Percentiles rank a stretch among this genome's conserved stretches.
phyloP scores from a whole-genome alignment of 129 eudicot species.

The Centaurea solstitialis region DNA sequence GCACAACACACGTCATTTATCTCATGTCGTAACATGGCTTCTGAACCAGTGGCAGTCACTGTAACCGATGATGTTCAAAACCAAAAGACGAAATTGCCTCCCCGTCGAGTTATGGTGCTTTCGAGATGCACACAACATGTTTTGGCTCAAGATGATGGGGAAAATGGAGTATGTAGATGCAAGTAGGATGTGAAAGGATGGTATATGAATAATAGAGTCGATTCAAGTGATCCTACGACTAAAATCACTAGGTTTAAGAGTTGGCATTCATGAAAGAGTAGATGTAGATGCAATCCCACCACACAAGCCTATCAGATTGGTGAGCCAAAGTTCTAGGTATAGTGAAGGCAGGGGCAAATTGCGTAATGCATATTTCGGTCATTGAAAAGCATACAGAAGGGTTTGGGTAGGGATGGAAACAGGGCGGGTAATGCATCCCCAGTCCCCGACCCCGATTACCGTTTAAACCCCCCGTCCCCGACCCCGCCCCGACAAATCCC shows the following conservation, averaged over 20 bases:
- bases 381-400: slow-evolving; percentile 73
- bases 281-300: slow-evolving; percentile 26
- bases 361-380: slow-evolving; percentile 27
- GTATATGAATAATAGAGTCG: slow-evolving; percentile 70
- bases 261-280: slow-evolving; percentile 49
- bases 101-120: slow-evolving; percentile 64
- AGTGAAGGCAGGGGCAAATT: slow-evolving; percentile 29
- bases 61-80: slow-evolving; percentile 18
- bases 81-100: slow-evolving; percentile 33
- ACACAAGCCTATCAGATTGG: slow-evolving; percentile 13
- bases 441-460: too few species aligned
- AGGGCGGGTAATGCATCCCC: too few species aligned
- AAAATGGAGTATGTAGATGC: slow-evolving; percentile 91
- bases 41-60: slow-evolving; percentile 36
- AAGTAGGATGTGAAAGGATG: slow-evolving; percentile 74
- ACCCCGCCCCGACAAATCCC: too few species aligned
- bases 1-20: slow-evolving; percentile 57
- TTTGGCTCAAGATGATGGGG: slow-evolving; percentile 94
- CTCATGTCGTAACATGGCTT: slow-evolving; percentile 62
- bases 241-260: slow-evolving; percentile 86
- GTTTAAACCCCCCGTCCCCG: too few species aligned
- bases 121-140: slow-evolving; percentile 93
- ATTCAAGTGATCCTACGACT: slow-evolving; percentile 78
- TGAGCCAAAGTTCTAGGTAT: slow-evolving; percentile 25
- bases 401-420: too few species aligned